Conservation (phyloP, 192 early-diverging fungal genomes). For the Entophlyctis helioformis region DNA sequence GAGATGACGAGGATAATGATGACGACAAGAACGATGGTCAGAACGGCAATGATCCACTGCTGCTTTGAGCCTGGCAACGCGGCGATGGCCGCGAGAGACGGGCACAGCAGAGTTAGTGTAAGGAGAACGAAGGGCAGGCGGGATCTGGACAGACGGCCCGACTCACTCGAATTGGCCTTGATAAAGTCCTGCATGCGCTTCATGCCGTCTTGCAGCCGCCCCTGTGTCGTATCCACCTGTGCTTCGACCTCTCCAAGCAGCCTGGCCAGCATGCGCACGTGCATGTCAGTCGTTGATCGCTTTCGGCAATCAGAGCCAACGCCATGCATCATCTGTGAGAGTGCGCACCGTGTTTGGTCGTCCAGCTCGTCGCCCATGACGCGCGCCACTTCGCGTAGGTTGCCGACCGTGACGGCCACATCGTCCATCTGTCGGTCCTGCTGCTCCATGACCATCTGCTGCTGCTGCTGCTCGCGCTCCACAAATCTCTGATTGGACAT, state of each 20-base stretch:
- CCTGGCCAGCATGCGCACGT: too few species aligned
- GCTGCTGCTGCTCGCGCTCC: constrained; percentile 27
- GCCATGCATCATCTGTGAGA: too few species aligned
- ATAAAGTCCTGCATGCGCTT: constrained; percentile 37
- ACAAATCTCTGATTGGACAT: constrained; percentile 19
- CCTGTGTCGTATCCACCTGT: constrained; percentile 33
- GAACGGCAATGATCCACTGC: too few species aligned
- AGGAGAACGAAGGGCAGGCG: too few species aligned
- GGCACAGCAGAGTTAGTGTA: too few species aligned
- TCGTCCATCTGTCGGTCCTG: constrained; percentile 43
- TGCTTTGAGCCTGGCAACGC: too few species aligned
- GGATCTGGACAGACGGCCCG: too few species aligned
- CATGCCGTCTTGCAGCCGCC: constrained; percentile 34
- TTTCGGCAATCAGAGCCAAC: too few species aligned
- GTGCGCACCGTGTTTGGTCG: constrained; percentile 33
- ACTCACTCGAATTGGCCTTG: constrained; percentile 33
- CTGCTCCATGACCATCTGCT: constrained; percentile 30
- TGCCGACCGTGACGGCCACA: constrained; percentile 26
- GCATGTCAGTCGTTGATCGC: too few species aligned
- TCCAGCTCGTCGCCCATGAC: constrained; percentile 46
- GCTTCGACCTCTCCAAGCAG: constrained; percentile 36
- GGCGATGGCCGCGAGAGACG: too few species aligned
- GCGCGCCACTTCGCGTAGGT: constrained; percentile 31
- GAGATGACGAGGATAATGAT: too few species aligned
- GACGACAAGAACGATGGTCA: too few species aligned